Base-by-base conservation (phyloP, 2,329 filamentous ascomycete species). In the Pseudocercospora macadamiae region DNA sequence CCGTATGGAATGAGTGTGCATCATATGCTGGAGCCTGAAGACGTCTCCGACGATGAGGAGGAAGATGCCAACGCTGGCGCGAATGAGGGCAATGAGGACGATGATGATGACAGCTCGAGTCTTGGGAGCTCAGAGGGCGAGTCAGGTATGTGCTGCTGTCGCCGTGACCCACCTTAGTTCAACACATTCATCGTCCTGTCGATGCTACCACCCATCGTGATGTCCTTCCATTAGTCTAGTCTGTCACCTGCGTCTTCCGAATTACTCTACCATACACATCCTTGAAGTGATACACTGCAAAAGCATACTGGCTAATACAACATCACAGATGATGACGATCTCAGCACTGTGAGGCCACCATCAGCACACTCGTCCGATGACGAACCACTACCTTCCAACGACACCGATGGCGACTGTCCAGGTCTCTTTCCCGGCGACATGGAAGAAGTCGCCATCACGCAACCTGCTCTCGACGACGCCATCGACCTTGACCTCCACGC, bases 1-100 rank as follows among this genome's bases (percentile, higher is more conserved):
- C 86, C 90, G 0, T 95, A 92, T 69, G 93, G 93, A 10, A 95
- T 97, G 90, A 97, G 91, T 19, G 93, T 97, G 0, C 93, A 97
- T 70, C 93, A 97, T 74, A 93, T 97, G 86, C 84, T 97, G 2
- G 93, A 97, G 68, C 76, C 79, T 10, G 79, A 83, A 9, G 83
- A 82, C 58, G 80, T 83, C 9, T 67, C 79, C 44, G 81, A 83
- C 42, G 71, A 70, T 25, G 74, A 73, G 12, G 77, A 76, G 8
- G 73, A 75, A 14, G 71, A 74, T 1, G 72, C 76, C 14, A 69
- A 75, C n/a, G 71, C 70, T 34, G 74, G 73, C 39, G 69, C 73
- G n/a, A n/a, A 28, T 14, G 44, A 18, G 16, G 47, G 23, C 7
- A 26, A 34, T 52, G 76, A 75, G n/a, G 73, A 76, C n/a, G 63